Evolutionary conservation across 1,284 basidiomycete genomes (phyloP).

Genomic region (Apiotrichum porosum): DNA sequence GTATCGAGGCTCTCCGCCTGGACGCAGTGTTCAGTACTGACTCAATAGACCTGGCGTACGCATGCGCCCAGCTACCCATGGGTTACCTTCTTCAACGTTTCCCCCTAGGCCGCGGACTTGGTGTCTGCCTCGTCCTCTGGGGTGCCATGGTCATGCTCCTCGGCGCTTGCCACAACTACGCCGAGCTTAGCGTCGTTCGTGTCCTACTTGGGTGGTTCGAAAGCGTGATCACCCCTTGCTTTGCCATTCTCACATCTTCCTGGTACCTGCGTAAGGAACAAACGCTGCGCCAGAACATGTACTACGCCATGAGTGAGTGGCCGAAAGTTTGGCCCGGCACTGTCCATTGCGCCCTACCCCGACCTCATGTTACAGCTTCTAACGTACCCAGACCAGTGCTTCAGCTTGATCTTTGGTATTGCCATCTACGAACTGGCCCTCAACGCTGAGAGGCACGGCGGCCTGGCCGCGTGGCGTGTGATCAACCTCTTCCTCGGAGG

Average conservation of each 20-base stretch:
- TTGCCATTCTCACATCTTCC: constrained; percentile 23
- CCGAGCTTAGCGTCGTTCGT: constrained; percentile 15
- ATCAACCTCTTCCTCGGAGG: constrained; percentile 36
- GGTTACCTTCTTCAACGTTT: constrained; percentile 22
- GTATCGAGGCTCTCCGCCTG: not conserved
- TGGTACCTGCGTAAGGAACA: constrained; percentile 26
- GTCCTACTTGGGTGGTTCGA: constrained; percentile 31
- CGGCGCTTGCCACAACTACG: constrained; percentile 27
- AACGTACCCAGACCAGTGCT: constrained; percentile 21
- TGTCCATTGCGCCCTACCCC: no score
- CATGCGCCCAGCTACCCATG: constrained; percentile 28
- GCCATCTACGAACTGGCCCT: constrained; percentile 27
- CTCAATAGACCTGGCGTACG: constrained; percentile 20
- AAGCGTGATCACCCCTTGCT: constrained; percentile 28
- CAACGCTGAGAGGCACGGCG: constrained; percentile 15
- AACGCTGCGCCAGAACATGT: constrained; percentile 19
- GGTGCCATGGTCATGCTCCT: constrained; percentile 23
- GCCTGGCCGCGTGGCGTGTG: constrained; percentile 28
- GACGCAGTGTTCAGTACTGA: no score
- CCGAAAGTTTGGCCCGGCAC: not conserved
- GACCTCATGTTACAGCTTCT: no score
- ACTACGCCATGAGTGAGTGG: constrained; percentile 27
- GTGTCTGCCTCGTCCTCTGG: constrained; percentile 21
- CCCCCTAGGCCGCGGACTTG: constrained; percentile 25
- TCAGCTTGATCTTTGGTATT: constrained; percentile 21